These are phyloP conservation scores for Glarea lozoyensis DNA, from an alignment of 495 filamentous ascomycete genomes.

Conservation along the genomic window DNA sequence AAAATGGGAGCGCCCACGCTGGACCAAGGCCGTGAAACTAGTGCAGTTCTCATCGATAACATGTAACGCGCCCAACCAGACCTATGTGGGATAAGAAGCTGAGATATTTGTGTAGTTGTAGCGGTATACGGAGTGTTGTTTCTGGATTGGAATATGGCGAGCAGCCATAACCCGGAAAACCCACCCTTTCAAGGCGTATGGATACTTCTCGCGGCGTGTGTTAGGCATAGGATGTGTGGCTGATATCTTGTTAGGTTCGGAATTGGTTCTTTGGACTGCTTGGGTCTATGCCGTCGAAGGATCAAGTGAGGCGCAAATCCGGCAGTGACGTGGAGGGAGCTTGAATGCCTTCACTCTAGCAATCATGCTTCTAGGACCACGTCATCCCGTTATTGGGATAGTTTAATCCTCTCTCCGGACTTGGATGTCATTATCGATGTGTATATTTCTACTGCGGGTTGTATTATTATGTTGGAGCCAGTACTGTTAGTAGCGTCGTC, in stretches of 20 bases:
- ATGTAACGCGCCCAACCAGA: constrained; percentile 37
- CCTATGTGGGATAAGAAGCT: constrained; percentile 4
- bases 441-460: too few species aligned
- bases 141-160: constrained; percentile 55
- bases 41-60: constrained; percentile 57
- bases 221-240: too few species aligned
- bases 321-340: too few species aligned
- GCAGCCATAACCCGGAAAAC: constrained; percentile 33
- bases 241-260: constrained; percentile 26
- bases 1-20: constrained; percentile 64
- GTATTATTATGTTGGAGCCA: too few species aligned
- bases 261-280: constrained; percentile 24
- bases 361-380: too few species aligned
- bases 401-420: too few species aligned
- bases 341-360: too few species aligned
- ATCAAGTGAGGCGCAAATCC: constrained; percentile 15
- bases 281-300: constrained; percentile 22
- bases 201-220: too few species aligned
- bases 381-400: too few species aligned
- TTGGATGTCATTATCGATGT: too few species aligned
- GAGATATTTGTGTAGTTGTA: constrained; percentile 41
- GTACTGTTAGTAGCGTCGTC: too few species aligned
- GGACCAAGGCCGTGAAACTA: constrained; percentile 63
- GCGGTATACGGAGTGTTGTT: constrained; percentile 66
- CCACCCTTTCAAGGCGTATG: constrained; percentile 52